Base-by-base conservation (phyloP, 2,329 filamentous ascomycete species). In the Aspergillus glaucus region DNA sequence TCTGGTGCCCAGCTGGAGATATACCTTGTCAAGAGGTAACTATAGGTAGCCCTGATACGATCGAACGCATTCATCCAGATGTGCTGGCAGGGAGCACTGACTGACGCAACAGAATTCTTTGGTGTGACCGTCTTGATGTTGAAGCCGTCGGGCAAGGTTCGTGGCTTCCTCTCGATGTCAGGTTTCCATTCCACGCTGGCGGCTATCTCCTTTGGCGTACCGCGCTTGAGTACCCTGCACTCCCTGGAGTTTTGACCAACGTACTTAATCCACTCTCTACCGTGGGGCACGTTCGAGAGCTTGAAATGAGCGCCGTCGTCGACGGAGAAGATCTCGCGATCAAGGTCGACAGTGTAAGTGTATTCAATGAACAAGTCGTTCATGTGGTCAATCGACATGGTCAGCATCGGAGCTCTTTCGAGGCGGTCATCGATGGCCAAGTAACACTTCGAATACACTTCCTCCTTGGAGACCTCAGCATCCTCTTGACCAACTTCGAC, bases 341-440 rank as follows among this genome's bases (percentile, higher is more conserved):
- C 56, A 15, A 58, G 47, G 34, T 57, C 56, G 24, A 58, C 19
- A 19, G 48, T 58, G 39, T 58, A 58, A 3, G 39, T 52, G 44
- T 45, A 57, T 44, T 58, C 54, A 15, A 51, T 46, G 36, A n/a
- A 39, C 10, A 26, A 19, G 4, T 32, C 6, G 9, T 22, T 26
- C 15, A 26, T 10, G 4, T 44, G 41, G 12, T 42, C 28, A 7
- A n/a, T 12, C 3, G 46, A 3, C 21, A 52, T 2, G 14, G 46
- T 40, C n/a, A 50, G 47, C 9, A 49, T 32, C 19, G 53, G 56
- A 10, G 47, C 44, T 3, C 17, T 10, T 36, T 51, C 9, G 9
- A 57, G 48, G 8, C 50, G 43, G 17, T 57, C 53, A 19, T 55
- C 53, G 15, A 57, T 10, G 17, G 48, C 47, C 8, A 50, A 42